phyloP scores from a whole-genome alignment of 2,329 filamentous ascomycete genomes.

The Fusarium sp. region DNA sequence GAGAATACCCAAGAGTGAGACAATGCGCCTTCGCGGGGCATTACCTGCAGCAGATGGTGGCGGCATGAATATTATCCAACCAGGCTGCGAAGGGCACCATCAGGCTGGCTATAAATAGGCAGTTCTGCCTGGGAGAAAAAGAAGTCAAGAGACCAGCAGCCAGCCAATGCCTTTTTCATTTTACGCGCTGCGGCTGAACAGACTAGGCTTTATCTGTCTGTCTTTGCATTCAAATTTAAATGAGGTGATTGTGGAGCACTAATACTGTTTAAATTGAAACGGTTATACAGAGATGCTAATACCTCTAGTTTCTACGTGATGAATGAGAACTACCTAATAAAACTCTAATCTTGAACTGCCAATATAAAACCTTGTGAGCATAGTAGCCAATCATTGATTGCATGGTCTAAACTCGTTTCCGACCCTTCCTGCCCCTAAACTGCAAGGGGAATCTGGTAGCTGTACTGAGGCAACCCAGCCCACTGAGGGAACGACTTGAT shows the following conservation, averaged over 20 bases:
- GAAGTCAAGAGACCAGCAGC: background rate
- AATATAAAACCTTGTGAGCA: background rate
- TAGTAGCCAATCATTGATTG: background rate
- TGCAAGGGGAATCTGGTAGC: constrained; percentile 1
- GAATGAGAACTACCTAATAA: background rate
- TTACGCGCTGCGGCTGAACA: background rate
- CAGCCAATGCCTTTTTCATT: background rate
- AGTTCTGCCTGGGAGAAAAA: background rate
- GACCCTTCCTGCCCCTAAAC: background rate
- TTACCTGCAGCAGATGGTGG: background rate
- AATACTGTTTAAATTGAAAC: background rate
- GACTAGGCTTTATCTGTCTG: background rate
- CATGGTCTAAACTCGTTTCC: background rate
- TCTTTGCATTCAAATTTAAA: background rate
- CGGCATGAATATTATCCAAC: background rate
- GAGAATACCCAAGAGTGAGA: background rate
- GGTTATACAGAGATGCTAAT: background rate
- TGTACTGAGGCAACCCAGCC: background rate
- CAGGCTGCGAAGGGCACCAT: background rate
- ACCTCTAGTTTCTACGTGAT: background rate
- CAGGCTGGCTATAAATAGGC: background rate
- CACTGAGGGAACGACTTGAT: constrained; percentile 8
- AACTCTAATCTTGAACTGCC: background rate
- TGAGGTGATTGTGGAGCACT: background rate
- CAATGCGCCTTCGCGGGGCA: background rate